Evolutionary conservation across 108 stramenopile genomes (phyloP).

Genomic region (Pseudonitzschia delicatissima): DNA sequence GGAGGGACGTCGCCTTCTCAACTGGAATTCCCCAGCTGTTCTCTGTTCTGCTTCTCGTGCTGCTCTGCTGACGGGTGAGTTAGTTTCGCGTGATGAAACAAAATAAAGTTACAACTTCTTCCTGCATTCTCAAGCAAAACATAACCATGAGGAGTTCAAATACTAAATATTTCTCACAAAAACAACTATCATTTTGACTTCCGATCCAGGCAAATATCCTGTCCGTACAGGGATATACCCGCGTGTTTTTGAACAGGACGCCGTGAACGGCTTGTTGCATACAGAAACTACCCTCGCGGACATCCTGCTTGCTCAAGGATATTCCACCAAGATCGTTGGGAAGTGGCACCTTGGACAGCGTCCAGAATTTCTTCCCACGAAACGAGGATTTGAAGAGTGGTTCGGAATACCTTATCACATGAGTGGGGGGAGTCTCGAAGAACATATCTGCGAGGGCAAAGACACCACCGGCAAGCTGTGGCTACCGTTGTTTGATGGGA

Average conservation of each 20-base stretch:
- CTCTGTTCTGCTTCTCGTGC: slow-evolving; percentile 68
- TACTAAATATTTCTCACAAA: too few species aligned
- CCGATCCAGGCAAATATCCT: too few species aligned
- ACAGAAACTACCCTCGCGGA: slow-evolving; percentile 62
- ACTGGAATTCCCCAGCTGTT: slow-evolving; percentile 71
- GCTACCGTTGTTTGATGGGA: slow-evolving; percentile 56
- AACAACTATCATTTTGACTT: too few species aligned
- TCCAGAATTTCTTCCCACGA: slow-evolving; percentile 50
- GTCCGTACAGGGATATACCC: slow-evolving; percentile 63
- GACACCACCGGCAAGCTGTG: slow-evolving; percentile 45
- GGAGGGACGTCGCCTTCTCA: slow-evolving; percentile 44
- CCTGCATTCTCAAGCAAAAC: too few species aligned
- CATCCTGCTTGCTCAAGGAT: slow-evolving; percentile 48
- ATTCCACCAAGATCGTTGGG: slow-evolving; percentile 70
- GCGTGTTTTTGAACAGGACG: slow-evolving; percentile 57
- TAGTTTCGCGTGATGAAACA: too few species aligned
- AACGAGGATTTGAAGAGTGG: slow-evolving; percentile 80
- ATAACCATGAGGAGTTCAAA: too few species aligned
- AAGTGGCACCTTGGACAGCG: slow-evolving; percentile 82
- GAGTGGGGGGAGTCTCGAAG: slow-evolving; percentile 61
- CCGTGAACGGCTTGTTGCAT: slow-evolving; percentile 50
- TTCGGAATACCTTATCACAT: slow-evolving; percentile 77
- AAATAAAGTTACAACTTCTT: too few species aligned
- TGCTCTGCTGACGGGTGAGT: slow-evolving; percentile 63
- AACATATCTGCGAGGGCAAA: slow-evolving; percentile 51